Evolutionary conservation across 495 filamentous ascomycete species (phyloP), one percentile per base, ranked within the genome.

Genomic region (Hypoxylon perforatum): DNA sequence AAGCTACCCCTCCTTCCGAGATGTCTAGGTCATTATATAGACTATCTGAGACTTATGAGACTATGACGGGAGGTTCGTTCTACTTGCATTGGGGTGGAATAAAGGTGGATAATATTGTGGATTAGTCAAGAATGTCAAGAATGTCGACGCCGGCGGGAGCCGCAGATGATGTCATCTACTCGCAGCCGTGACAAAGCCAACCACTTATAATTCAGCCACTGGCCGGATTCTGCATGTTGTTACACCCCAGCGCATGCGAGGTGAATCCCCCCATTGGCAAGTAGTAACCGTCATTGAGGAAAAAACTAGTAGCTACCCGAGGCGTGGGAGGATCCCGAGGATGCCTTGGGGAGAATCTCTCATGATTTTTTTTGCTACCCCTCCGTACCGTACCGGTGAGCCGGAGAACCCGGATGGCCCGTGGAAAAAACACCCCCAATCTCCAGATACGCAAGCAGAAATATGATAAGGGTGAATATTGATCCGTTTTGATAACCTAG

Each of bases 191-290:
- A 58, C 17, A 48, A 58, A 57, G 47, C 23, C 28, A 44, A 41
- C 65, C 65, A 67, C 52, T 67, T 57, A 63, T 14, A 45, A 30
- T 38, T 17, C 21, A 60, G 46, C 21, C 33, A n/a, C 39, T 52
- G 57, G 46, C 9, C 4, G 45, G 22, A 61, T 56, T 47, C 46
- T 21, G n/a, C 52, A 28, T 39, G 12, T 36, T 11, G 19, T 45
- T 52, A 46, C 39, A 61, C 64, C 57, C n/a, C 46, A 53, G 46
- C 46, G 30, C 36, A 48, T 19, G 39, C 33, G 25, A 28, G 25
- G 44, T 33, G 42, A 15, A 1, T 45, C 18, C 15, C 39, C 39
- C 48, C 44, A 21, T 28, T 12, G 19, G 22, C n/a, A 47, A 18
- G 39, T 42, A 3, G 39, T 42, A 17, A 6, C 39, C 3, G n/a